Base-by-base conservation (phyloP, 768 basidiomycete species). In the Leccinum rimulosum region DNA sequence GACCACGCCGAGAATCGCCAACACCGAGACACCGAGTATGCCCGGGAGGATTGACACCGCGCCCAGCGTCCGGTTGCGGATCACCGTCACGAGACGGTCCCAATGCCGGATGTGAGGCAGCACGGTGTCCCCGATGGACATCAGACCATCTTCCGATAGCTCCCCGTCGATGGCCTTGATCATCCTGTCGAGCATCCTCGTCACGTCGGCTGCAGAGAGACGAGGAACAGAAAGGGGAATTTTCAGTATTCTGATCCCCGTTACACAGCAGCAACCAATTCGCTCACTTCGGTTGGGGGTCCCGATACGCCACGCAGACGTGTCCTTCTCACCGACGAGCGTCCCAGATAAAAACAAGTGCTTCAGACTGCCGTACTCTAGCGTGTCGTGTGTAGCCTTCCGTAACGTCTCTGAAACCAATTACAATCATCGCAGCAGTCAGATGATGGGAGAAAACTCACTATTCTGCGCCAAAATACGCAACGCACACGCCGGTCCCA, bases 211-310 rank as follows among this genome's bases (percentile, higher is more conserved):
- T 50, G 9, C n/a, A 40, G 40, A n/a, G 40, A 40, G n/a, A 40
- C 9, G 4, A 43, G 49, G 49, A 30, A 49, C 6, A 25, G 6
- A 25, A 50, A 30, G 3, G 49, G 17, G 40, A 8, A 30, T 14
- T 19, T 17, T 50, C 28, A 48, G 47, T 25, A 25, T 48, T 12
- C 17, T 28, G 14, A n/a, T n/a, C 22, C 10, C 4, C 4, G 5
- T 2, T 25, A 11, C 28, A 45, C 30, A 15, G 25, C 45, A 25
- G n/a, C 40, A 43, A 43, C 40, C 38, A n/a, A 40, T 10, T 1
- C 4, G 3, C 57, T 27, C 6, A 69, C 68, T 17, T 55, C 60
- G 54, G 8, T 62, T 67, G 43, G 68, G 68, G 2, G 63, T 69
- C 25, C 17, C 12, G 33, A 69, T 30, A 6, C 35, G 52, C 66